A percentile compares a stretch with the other conserved stretches of the same genome.
Evolutionary conservation across 73 alveolate genomes (phyloP).

Genomic region (Paramecium pentaurelia): DNA sequence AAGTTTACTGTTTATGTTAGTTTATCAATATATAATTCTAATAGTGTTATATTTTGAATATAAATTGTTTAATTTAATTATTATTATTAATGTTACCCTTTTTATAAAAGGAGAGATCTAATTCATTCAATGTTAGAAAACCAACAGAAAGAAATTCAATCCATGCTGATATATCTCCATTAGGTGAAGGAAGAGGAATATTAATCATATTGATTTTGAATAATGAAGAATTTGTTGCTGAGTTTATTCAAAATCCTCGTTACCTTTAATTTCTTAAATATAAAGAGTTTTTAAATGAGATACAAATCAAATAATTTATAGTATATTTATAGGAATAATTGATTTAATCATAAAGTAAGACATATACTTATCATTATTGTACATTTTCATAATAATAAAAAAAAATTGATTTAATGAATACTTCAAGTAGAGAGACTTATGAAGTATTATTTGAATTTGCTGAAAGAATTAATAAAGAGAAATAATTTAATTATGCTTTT

Average conservation of each 20-base stretch:
- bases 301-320: background rate
- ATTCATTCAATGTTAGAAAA: background rate
- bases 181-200: background rate
- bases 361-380: background rate
- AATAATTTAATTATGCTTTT: background rate
- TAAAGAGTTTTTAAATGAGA: background rate
- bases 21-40: too few species aligned
- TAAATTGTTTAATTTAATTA: background rate
- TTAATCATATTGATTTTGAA: background rate
- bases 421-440: background rate
- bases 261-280: background rate
- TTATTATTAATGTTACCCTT: background rate
- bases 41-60: background rate
- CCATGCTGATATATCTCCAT: background rate
- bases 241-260: background rate
- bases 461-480: background rate
- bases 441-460: constrained; percentile 30
- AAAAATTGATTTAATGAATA: background rate
- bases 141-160: background rate
- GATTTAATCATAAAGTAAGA: background rate
- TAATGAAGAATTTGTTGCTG: constrained; percentile 2
- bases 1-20: too few species aligned
- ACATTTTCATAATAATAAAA: constrained; percentile 7
- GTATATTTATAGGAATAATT: background rate
- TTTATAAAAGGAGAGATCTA: constrained; percentile 7